Evolutionary conservation across 2,329 filamentous ascomycete genomes (phyloP).

Genomic region (Alternaria sp.): DNA sequence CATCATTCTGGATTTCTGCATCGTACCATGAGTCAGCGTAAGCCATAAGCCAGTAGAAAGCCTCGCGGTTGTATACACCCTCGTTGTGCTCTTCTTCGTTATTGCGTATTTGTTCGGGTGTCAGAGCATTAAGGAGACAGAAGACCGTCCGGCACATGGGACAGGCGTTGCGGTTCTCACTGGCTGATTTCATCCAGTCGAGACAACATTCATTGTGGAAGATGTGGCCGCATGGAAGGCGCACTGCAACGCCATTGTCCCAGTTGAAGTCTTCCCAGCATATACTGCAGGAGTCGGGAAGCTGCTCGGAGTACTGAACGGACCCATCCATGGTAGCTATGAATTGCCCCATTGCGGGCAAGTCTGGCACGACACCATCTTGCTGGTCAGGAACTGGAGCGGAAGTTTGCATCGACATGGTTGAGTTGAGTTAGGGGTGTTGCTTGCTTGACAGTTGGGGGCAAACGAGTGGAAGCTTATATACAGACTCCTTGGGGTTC

Average conservation of each 20-base stretch:
- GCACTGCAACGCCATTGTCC: background rate
- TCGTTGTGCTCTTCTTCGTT: background rate
- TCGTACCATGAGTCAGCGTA: background rate
- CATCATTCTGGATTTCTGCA: background rate
- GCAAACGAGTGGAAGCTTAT: background rate
- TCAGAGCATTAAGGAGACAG: background rate
- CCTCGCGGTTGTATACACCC: background rate
- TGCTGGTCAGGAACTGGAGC: background rate
- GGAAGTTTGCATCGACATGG: background rate
- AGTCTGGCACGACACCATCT: background rate
- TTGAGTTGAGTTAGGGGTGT: background rate
- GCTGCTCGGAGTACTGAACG: background rate
- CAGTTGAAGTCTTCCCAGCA: background rate
- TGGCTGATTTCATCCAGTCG: background rate
- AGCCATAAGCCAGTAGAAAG: background rate
- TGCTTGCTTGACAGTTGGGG: background rate
- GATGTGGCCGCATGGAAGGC: background rate
- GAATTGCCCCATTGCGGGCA: background rate
- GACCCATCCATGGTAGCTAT: background rate
- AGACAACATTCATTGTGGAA: background rate
- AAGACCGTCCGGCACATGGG: background rate
- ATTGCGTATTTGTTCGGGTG: background rate
- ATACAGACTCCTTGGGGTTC: background rate
- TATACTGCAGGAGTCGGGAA: background rate
- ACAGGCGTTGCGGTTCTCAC: background rate